Conservation (phyloP, 2,329 filamentous ascomycete genomes). For the Colletotrichum filicis region DNA sequence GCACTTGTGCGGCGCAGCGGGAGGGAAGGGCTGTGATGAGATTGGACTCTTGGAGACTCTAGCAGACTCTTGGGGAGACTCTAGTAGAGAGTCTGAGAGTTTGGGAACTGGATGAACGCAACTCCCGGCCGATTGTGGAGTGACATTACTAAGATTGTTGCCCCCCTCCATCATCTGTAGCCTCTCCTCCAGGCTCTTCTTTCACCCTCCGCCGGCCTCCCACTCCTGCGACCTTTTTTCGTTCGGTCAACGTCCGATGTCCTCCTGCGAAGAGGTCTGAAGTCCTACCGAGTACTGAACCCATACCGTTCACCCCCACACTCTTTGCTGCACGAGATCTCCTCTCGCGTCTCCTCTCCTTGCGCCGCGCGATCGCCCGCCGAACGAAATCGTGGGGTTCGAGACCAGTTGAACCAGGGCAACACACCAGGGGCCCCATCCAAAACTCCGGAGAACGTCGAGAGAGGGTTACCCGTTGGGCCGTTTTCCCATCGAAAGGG, state of each 20-base stretch:
- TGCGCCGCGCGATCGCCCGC: constrained; percentile 21
- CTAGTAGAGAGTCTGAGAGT: background rate
- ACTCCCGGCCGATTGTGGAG: constrained; percentile 20
- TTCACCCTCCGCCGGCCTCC: background rate
- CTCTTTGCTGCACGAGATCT: constrained; percentile 19
- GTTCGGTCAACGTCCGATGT: constrained; percentile 34
- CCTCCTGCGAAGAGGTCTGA: background rate
- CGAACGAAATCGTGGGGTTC: constrained; percentile 32
- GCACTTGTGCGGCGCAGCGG: background rate
- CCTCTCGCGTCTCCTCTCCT: background rate
- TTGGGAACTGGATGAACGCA: constrained; percentile 28
- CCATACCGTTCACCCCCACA: background rate
- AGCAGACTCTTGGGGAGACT: background rate
- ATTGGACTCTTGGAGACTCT: background rate
- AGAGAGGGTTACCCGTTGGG: background rate
- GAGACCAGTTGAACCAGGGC: background rate
- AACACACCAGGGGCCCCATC: constrained; percentile 1
- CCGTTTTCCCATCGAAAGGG: background rate
- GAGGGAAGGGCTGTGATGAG: background rate
- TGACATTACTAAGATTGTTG: constrained; percentile 22
- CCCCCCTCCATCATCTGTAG: background rate
- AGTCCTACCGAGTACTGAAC: background rate
- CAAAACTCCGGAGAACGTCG: constrained; percentile 19
- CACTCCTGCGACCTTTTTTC: background rate
- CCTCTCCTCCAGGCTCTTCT: background rate